These are phyloP conservation scores for Ambrosiella cleistominuta DNA, from an alignment of 2,329 filamentous ascomycete species.

Conservation along the genomic window DNA sequence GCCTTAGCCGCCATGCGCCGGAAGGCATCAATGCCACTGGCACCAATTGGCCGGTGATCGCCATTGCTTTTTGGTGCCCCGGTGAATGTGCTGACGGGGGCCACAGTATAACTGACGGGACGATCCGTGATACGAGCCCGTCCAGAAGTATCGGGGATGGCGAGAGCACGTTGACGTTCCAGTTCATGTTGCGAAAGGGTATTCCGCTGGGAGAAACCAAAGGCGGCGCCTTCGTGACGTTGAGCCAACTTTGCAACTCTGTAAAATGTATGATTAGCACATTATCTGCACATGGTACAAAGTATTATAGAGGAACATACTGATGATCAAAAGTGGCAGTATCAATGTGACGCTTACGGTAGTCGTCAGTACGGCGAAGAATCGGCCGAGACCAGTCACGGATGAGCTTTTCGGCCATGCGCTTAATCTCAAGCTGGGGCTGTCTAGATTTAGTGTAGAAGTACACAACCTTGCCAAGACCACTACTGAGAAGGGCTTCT, in stretches of 20 bases:
- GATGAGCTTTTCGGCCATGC: conserved; percentile 79
- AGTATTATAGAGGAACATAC: conserved; percentile 26
- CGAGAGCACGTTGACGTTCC: conserved; percentile 42
- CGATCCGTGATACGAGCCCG: conserved; percentile 38
- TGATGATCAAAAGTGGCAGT: conserved; percentile 46
- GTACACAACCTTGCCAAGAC: conserved; percentile 87
- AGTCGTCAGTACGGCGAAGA: conserved; percentile 82
- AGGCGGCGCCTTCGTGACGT: conserved; percentile 30
- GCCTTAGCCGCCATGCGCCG: conserved; percentile 47
- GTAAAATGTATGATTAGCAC: conserved; percentile 5
- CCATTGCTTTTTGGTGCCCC: conserved; percentile 22
- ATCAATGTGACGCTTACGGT: conserved; percentile 61
- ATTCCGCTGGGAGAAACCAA: conserved; percentile 33
- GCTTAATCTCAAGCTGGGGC: conserved; percentile 74
- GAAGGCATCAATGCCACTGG: conserved; percentile 47
- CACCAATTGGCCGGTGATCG: conserved; percentile 40
- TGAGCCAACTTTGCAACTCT: conserved; percentile 38
- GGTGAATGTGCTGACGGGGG: conserved; percentile 44
- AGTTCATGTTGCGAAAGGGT: conserved; percentile 26
- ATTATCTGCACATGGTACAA: neutral
- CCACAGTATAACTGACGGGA: conserved; percentile 40
- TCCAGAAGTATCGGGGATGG: conserved; percentile 36
- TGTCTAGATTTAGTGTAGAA: conserved; percentile 96
- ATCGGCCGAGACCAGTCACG: conserved; percentile 94
- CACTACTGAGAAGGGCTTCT: conserved; percentile 73